A percentile compares a stretch with the other conserved stretches of the same genome.
Evolutionary conservation across 352 stramenopile genomes (phyloP).

Genomic region (Phytophthora uliginosa): DNA sequence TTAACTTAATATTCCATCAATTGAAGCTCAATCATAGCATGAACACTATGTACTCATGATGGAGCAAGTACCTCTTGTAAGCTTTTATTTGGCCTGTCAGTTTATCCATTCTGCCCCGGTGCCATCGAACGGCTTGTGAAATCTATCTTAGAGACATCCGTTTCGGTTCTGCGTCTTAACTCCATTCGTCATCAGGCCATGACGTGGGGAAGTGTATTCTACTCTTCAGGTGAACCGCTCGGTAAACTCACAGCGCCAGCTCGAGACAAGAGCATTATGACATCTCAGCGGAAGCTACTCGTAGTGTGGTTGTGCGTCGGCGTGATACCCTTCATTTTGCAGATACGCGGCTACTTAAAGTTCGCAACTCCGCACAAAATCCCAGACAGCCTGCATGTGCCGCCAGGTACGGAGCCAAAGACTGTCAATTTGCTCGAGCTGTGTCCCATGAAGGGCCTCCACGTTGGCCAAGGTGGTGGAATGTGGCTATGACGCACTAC

Average conservation of each 20-base stretch:
- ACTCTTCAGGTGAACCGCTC: background rate
- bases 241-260: background rate
- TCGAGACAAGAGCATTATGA: background rate
- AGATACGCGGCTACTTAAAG: background rate
- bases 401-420: background rate
- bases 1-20: background rate
- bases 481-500: slow-evolving; percentile 2
- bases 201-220: background rate
- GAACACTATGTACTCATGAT: too few species aligned
- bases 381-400: background rate
- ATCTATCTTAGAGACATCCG: background rate
- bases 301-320: background rate
- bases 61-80: too few species aligned
- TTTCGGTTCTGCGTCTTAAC: background rate
- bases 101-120: too few species aligned
- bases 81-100: too few species aligned
- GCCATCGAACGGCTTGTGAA: too few species aligned
- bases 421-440: background rate
- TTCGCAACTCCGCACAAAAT: slow-evolving; percentile 4
- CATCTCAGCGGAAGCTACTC: background rate
- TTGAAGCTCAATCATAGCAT: too few species aligned
- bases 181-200: background rate
- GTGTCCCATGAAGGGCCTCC: background rate
- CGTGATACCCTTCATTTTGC: slow-evolving; percentile 1
- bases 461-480: background rate